Conservation (phyloP, 2,329 filamentous ascomycete species). For the Lachnellula occidentalis region DNA sequence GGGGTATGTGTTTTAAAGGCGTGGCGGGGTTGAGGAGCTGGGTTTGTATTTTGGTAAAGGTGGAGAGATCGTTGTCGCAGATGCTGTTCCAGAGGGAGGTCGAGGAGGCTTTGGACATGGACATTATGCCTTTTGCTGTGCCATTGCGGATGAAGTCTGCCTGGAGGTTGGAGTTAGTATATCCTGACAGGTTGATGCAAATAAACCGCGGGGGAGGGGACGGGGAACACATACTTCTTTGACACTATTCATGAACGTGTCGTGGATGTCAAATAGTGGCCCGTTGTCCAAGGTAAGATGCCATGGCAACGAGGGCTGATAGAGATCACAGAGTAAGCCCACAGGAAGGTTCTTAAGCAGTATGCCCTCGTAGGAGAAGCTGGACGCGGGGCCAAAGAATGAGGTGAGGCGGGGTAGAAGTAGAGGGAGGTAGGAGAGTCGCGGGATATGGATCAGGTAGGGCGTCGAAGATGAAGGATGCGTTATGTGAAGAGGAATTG, state of each 20-base stretch:
- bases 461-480: slow-evolving; percentile 28
- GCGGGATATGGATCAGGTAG: slow-evolving; percentile 50
- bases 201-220: background rate
- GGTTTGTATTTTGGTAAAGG: slow-evolving; percentile 69
- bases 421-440: slow-evolving; percentile 64
- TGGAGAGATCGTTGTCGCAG: slow-evolving; percentile 60
- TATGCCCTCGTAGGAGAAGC: slow-evolving; percentile 61
- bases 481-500: slow-evolving; percentile 30
- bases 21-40: slow-evolving; percentile 71
- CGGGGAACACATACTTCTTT: slow-evolving; percentile 46
- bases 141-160: slow-evolving; percentile 63
- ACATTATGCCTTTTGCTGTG: slow-evolving; percentile 67
- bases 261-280: slow-evolving; percentile 47
- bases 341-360: slow-evolving; percentile 66
- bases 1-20: slow-evolving; percentile 74
- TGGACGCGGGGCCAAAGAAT: slow-evolving; percentile 56
- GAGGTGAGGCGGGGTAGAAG: slow-evolving; percentile 55
- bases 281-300: slow-evolving; percentile 53
- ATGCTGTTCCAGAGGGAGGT: slow-evolving; percentile 61
- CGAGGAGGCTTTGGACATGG: slow-evolving; percentile 62
- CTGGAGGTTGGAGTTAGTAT: slow-evolving; percentile 8
- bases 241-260: slow-evolving; percentile 63
- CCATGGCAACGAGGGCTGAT: slow-evolving; percentile 53
- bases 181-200: too few relatives aligned
- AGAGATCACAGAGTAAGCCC: slow-evolving; percentile 64